Evolutionary conservation across 2,329 filamentous ascomycete genomes (phyloP).

Genomic region (Cladorrhinum sp.): DNA sequence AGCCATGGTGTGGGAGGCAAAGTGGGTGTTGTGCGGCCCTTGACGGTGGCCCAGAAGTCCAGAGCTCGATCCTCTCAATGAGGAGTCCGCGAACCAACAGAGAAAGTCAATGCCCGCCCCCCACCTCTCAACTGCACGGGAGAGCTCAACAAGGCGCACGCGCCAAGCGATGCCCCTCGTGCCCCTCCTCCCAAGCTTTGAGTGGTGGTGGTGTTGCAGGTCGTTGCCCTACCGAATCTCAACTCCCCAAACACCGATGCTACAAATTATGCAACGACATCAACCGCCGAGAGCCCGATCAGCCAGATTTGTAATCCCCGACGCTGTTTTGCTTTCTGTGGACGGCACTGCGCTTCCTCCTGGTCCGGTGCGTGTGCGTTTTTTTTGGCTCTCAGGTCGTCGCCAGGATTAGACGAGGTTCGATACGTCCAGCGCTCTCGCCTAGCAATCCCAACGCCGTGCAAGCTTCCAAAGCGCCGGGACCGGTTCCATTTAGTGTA

Average conservation of each 20-base stretch:
- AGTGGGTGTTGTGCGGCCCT: neutral
- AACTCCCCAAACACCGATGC: conserved; percentile 28
- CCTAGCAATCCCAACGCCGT: neutral
- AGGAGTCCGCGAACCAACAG: neutral
- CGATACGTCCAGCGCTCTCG: neutral
- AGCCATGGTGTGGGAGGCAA: conserved; percentile 1
- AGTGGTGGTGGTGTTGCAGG: conserved; percentile 1
- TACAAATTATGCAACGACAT: conserved; percentile 33
- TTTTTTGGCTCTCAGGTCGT: neutral
- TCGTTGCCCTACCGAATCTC: conserved; percentile 10
- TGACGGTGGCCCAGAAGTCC: neutral
- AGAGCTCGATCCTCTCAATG: neutral
- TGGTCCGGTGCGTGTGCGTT: neutral
- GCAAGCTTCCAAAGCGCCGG: conserved; percentile 10
- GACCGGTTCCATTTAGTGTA: conserved; percentile 9
- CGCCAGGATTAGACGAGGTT: neutral
- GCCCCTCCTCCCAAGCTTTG: neutral
- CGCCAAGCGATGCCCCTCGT: conserved; percentile 15
- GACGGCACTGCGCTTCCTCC: neutral
- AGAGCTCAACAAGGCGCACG: conserved; percentile 5
- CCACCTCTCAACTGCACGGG: neutral
- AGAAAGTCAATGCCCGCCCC: neutral
- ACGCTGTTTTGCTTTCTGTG: neutral
- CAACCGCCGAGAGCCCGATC: conserved; percentile 2
- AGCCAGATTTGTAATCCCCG: neutral